Evolutionary conservation across 805 yeast genomes (phyloP).

Genomic region (Ogataea nakhonphanomensis): DNA sequence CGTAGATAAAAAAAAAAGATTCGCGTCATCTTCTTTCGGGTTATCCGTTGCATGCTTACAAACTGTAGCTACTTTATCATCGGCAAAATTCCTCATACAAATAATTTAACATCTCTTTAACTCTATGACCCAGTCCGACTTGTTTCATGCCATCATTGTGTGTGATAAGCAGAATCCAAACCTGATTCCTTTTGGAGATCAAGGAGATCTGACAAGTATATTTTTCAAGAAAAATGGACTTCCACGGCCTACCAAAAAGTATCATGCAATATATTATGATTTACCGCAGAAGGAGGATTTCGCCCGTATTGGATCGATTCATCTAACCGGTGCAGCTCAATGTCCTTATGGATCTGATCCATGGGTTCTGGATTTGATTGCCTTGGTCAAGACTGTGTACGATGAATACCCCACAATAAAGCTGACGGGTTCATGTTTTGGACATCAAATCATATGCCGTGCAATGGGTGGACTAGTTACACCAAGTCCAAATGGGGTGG

Average conservation of each 20-base stretch:
- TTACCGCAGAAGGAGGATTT: conserved; percentile 26
- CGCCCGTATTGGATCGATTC: conserved; percentile 36
- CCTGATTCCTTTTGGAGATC: conserved; percentile 4
- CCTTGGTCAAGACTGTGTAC: conserved; percentile 29
- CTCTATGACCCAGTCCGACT: conserved; percentile 22
- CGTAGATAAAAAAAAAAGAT: no score
- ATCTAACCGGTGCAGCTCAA: conserved; percentile 50
- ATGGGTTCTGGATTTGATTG: conserved; percentile 42
- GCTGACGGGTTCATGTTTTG: conserved; percentile 75
- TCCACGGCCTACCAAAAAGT: conserved; percentile 11
- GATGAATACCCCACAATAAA: conserved; percentile 35
- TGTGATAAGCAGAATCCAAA: conserved; percentile 9
- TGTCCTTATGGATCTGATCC: conserved; percentile 42
- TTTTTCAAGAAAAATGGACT: conserved; percentile 11
- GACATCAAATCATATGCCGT: conserved; percentile 75
- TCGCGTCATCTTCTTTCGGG: no score
- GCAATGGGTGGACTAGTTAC: conserved; percentile 60
- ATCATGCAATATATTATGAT: conserved; percentile 9
- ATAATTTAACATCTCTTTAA: not conserved
- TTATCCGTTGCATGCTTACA: no score
- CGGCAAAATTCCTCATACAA: not conserved
- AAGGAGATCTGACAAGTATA: conserved; percentile 9
- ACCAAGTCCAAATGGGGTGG: conserved; percentile 67
- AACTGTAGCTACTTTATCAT: not conserved
- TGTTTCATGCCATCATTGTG: conserved; percentile 7